These are phyloP conservation scores for Metschnikowia borealis DNA, from an alignment of 805 yeast genomes.

Conservation along the genomic window DNA sequence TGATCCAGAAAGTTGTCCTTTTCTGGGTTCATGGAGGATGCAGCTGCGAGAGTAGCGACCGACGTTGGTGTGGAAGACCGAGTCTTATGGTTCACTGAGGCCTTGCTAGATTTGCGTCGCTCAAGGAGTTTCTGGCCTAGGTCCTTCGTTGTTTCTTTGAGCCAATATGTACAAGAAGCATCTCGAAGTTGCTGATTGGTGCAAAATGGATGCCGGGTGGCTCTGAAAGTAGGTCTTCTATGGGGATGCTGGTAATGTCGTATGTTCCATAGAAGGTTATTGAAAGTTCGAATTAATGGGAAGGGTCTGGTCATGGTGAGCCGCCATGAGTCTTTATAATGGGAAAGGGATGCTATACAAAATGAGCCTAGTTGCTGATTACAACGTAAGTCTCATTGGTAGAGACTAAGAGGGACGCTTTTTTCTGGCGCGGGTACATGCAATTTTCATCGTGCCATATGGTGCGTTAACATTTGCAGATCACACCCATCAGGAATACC, in stretches of 20 bases:
- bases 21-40: neutral
- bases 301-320: constrained; percentile 13
- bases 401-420: neutral
- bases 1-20: neutral
- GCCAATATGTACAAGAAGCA: constrained; percentile 17
- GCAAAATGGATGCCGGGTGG: constrained; percentile 16
- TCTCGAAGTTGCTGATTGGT: constrained; percentile 16
- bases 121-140: constrained; percentile 7
- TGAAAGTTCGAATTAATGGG: constrained; percentile 11
- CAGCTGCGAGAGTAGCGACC: neutral
- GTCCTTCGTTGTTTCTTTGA: constrained; percentile 13
- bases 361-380: neutral
- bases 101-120: constrained; percentile 1
- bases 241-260: constrained; percentile 12
- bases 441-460: neutral
- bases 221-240: constrained; percentile 13
- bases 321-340: constrained; percentile 4
- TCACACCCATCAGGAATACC: neutral
- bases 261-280: constrained; percentile 15
- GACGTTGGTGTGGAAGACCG: neutral
- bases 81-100: neutral
- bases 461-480: neutral
- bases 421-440: constrained; percentile 2
- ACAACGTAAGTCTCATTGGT: neutral
- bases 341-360: neutral